Conservation (phyloP, 306 rosid species). For the Heteromeles arbutifolia region DNA sequence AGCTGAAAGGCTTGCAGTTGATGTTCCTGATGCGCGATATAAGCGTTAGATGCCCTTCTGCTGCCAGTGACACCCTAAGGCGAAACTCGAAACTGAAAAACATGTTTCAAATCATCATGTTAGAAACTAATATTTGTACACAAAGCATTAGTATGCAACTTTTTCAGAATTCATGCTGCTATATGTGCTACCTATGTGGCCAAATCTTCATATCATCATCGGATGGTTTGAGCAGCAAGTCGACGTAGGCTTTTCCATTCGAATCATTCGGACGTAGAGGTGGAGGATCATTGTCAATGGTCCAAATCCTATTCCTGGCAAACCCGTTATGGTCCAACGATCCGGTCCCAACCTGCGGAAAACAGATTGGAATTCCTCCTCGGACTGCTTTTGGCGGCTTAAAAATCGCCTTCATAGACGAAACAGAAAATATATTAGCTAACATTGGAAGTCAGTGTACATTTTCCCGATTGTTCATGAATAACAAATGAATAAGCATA, state of each 20-base stretch:
- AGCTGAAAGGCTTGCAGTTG: conserved; percentile 75
- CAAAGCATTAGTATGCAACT: not conserved
- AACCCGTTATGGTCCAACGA: conserved; percentile 79
- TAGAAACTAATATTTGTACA: not conserved
- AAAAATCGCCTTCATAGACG: conserved; percentile 48
- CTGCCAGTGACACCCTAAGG: conserved; percentile 60
- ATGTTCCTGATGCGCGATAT: conserved; percentile 79
- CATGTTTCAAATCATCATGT: not conserved
- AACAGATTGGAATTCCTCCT: conserved; percentile 94
- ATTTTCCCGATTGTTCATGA: not conserved
- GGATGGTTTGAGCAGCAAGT: conserved; percentile 69
- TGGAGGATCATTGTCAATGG: conserved; percentile 60
- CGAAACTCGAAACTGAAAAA: conserved; percentile 80
- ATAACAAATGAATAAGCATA: not conserved
- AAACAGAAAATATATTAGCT: not conserved
- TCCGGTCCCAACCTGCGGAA: conserved; percentile 89
- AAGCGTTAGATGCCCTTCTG: conserved; percentile 48
- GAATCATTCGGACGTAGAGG: conserved; percentile 41
- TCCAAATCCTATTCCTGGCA: conserved; percentile 77
- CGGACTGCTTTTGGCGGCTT: conserved; percentile 72
- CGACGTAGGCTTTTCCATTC: conserved; percentile 44
- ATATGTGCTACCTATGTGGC: conserved; percentile 68
- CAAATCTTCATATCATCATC: conserved; percentile 73
- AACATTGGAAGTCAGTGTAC: not conserved
- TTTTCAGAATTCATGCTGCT: not conserved